Percentiles rank a stretch among this genome's conserved stretches.
phyloP scores from a whole-genome alignment of 1,284 basidiomycete genomes.

The Testicularia cyperi region DNA sequence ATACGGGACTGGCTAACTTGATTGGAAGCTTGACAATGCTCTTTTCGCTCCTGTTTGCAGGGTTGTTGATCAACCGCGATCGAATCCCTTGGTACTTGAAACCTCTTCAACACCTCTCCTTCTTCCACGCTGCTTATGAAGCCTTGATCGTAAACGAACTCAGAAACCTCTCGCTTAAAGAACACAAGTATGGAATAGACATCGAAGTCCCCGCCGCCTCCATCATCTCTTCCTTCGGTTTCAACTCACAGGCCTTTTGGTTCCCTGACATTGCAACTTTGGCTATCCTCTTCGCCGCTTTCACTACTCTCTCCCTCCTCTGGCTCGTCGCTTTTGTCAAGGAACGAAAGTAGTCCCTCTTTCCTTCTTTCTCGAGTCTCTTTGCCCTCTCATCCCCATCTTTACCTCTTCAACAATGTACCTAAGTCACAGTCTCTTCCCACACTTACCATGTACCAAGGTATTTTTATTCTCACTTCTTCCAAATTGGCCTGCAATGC shows the following conservation, averaged over 20 bases:
- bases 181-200: conserved; percentile 61
- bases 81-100: conserved; percentile 72
- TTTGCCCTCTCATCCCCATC: no score
- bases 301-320: conserved; percentile 9
- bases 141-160: conserved; percentile 92
- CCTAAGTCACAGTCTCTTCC: no score
- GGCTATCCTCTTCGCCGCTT: conserved; percentile 18
- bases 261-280: conserved; percentile 40
- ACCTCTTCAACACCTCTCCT: conserved; percentile 87
- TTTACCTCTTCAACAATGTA: no score
- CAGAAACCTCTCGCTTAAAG: conserved; percentile 85
- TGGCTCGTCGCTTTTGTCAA: conserved; percentile 40
- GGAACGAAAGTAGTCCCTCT: conserved; percentile 43
- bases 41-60: conserved; percentile 88
- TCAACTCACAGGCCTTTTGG: conserved; percentile 46
- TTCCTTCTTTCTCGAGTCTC: no score
- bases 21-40: conserved; percentile 94
- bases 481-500: no score
- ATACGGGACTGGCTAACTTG: conserved; percentile 82
- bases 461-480: no score
- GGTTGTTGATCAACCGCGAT: conserved; percentile 89
- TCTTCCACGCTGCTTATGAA: conserved; percentile 99
- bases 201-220: conserved; percentile 46
- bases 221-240: conserved; percentile 44
- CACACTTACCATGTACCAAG: no score